phyloP scores from a whole-genome alignment of 257 asterid species.

The Sherardia arvensis region DNA sequence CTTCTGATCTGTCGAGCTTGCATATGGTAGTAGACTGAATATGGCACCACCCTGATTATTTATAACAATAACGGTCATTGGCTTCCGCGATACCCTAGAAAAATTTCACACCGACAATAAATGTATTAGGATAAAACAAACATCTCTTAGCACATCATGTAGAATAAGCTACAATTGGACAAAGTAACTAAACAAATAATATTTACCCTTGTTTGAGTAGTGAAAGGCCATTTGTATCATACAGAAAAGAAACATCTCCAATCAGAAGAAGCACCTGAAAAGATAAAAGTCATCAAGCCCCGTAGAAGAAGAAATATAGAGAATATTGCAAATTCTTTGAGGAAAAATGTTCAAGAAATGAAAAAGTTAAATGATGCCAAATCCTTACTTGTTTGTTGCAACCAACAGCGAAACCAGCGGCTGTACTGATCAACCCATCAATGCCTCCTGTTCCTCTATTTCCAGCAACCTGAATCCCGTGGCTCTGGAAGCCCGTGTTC shows the following conservation, averaged over 20 bases:
- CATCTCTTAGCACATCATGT: background rate
- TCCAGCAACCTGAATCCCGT: conserved; percentile 62
- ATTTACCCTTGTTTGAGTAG: conserved; percentile 57
- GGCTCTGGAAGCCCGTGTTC: conserved; percentile 66
- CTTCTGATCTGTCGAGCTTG: conserved; percentile 42
- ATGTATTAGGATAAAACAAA: background rate
- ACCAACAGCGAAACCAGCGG: conserved; percentile 87
- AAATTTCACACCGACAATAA: background rate
- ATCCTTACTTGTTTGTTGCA: conserved; percentile 80
- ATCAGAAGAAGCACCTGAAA: conserved; percentile 62
- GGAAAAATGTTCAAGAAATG: background rate
- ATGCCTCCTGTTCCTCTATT: conserved; percentile 98
- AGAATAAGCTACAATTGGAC: background rate
- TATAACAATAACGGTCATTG: conserved; percentile 70
- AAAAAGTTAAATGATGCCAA: background rate
- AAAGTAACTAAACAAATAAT: background rate
- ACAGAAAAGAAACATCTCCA: conserved; percentile 91
- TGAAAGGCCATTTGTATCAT: conserved; percentile 89
- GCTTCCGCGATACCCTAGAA: conserved; percentile 63
- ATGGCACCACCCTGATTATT: conserved; percentile 98
- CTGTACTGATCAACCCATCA: conserved; percentile 93
- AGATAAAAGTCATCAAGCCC: conserved; percentile 1
- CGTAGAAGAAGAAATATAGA: background rate
- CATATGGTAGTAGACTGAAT: conserved; percentile 90
- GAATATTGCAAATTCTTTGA: background rate